Percentiles rank a stretch among this genome's conserved stretches.
phyloP scores from a whole-genome alignment of 352 stramenopile species.

The Phytophthora quininea region DNA sequence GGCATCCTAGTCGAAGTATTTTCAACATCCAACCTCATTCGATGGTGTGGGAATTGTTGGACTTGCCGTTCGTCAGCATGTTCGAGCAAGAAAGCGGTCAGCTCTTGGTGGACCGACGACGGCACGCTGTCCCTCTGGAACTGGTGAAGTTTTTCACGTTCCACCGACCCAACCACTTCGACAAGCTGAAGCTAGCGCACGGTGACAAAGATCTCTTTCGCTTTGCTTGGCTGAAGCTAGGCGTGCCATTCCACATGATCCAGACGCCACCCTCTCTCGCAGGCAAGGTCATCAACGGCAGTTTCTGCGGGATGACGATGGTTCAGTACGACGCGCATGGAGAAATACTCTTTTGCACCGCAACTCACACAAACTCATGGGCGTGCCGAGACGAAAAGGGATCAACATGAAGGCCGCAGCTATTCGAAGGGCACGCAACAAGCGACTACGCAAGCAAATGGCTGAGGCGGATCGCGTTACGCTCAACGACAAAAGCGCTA shows the following conservation, averaged over 20 bases:
- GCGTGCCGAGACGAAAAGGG: constrained; percentile 21
- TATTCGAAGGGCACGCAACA: constrained; percentile 28
- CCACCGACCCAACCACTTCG: constrained; percentile 40
- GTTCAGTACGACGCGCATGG: constrained; percentile 43
- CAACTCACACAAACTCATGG: constrained; percentile 53
- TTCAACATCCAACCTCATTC: constrained; percentile 66
- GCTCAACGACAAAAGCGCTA: neutral
- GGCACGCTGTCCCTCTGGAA: constrained; percentile 33
- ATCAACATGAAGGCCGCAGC: constrained; percentile 32
- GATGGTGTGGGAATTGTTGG: constrained; percentile 59
- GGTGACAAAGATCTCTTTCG: constrained; percentile 70
- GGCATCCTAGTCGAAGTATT: constrained; percentile 57
- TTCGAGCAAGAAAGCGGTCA: constrained; percentile 75
- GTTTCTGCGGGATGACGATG: constrained; percentile 64
- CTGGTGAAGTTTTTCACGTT: constrained; percentile 51
- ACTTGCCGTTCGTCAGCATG: constrained; percentile 52
- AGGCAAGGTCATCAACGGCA: constrained; percentile 35
- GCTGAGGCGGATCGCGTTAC: constrained; percentile 25
- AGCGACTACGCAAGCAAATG: constrained; percentile 33
- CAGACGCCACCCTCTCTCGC: constrained; percentile 41
- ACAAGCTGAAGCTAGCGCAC: constrained; percentile 43
- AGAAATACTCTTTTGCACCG: constrained; percentile 55
- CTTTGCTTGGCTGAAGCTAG: constrained; percentile 58
- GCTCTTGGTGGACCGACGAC: constrained; percentile 46
- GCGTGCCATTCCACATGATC: constrained; percentile 52